These are phyloP conservation scores for Linnemannia hyalina DNA, from an alignment of 192 early-diverging fungal genomes.

Conservation along the genomic window DNA sequence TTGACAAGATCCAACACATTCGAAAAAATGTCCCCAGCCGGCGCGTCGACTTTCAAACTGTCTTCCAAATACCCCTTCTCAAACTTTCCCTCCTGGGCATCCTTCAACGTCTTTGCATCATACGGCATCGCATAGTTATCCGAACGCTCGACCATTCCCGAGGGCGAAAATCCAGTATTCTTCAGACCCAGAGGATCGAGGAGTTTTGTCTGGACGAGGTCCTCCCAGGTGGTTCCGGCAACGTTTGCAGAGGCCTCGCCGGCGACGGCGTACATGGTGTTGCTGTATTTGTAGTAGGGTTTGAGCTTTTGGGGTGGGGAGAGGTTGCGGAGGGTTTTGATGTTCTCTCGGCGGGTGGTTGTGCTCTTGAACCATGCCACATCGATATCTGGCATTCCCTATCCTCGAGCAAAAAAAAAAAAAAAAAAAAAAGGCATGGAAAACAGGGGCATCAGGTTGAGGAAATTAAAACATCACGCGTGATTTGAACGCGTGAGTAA, in stretches of 20 bases:
- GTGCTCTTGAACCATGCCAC: background rate
- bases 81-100: slow-evolving; percentile 33
- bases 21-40: slow-evolving; percentile 32
- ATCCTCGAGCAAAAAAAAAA: background rate
- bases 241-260: slow-evolving; percentile 42
- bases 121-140: slow-evolving; percentile 27
- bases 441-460: no score
- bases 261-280: slow-evolving; percentile 35
- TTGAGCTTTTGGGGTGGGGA: background rate
- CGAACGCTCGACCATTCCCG: slow-evolving; percentile 14
- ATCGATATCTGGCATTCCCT: slow-evolving; percentile 23
- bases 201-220: slow-evolving; percentile 8
- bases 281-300: slow-evolving; percentile 1
- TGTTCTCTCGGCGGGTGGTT: slow-evolving; percentile 1
- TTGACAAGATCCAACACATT: slow-evolving; percentile 27
- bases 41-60: background rate
- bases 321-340: slow-evolving; percentile 23
- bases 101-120: slow-evolving; percentile 16
- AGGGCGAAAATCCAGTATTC: slow-evolving; percentile 14
- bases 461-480: background rate
- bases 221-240: slow-evolving; percentile 9
- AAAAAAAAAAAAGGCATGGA: background rate
- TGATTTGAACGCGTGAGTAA: background rate
- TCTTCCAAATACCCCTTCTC: slow-evolving; percentile 6
- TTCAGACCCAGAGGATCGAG: slow-evolving; percentile 26